A percentile compares a stretch with the other conserved stretches of the same genome.
Conservation (phyloP, 805 yeast genomes). For the Ogataea degrootiae region DNA sequence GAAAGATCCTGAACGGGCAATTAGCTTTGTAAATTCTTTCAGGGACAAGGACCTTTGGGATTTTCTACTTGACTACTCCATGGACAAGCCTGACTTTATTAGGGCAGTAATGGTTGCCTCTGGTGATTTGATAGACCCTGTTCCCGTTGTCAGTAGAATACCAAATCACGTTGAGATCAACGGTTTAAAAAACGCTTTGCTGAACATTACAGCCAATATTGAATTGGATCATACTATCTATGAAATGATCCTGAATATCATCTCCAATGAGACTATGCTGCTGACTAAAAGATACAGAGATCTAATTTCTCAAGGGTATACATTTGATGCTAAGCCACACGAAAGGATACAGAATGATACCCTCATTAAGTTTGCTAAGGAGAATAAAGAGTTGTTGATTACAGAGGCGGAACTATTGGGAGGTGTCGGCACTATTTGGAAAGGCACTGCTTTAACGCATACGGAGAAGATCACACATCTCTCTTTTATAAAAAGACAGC, state of each 20-base stretch:
- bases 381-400: conserved; percentile 9
- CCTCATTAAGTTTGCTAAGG: conserved; percentile 14
- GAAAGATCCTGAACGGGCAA: conserved; percentile 76
- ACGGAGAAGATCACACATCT: conserved; percentile 31
- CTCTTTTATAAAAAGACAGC: conserved; percentile 23
- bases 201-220: conserved; percentile 59
- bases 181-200: conserved; percentile 58
- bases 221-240: conserved; percentile 51
- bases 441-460: conserved; percentile 18
- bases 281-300: conserved; percentile 29
- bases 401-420: conserved; percentile 31
- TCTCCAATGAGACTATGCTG: conserved; percentile 45
- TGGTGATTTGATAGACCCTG: conserved; percentile 61
- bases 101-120: conserved; percentile 66
- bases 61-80: conserved; percentile 63
- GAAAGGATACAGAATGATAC: conserved; percentile 15
- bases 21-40: conserved; percentile 64
- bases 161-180: conserved; percentile 58
- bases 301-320: conserved; percentile 30
- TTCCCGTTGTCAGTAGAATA: conserved; percentile 61
- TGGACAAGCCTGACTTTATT: conserved; percentile 71
- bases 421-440: conserved; percentile 26
- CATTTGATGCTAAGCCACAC: conserved; percentile 21
- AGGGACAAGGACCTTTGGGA: conserved; percentile 81
- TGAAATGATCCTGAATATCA: conserved; percentile 49